phyloP scores from a whole-genome alignment of 495 filamentous ascomycete genomes.

The Hypoxylon fragiforme region DNA sequence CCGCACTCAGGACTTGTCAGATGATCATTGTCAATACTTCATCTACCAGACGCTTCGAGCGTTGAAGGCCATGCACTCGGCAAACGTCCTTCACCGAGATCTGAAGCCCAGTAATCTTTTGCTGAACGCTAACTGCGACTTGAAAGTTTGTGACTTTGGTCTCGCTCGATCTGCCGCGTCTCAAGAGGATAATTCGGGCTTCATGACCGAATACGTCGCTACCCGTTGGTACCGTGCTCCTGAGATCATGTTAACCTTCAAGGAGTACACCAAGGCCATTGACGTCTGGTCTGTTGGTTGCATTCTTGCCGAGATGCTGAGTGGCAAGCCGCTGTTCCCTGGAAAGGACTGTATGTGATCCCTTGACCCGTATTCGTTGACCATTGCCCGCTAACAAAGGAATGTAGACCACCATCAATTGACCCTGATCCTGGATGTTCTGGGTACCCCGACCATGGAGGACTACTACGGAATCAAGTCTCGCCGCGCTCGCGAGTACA shows the following conservation, averaged over 20 bases:
- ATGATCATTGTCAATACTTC: conserved; percentile 99
- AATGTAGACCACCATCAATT: conserved; percentile 91
- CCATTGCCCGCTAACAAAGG: conserved; percentile 17
- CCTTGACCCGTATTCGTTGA: background rate
- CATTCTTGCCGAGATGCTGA: conserved; percentile 99
- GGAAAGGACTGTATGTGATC: conserved; percentile 90
- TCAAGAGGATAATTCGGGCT: conserved; percentile 97
- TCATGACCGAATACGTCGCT: conserved; percentile 99
- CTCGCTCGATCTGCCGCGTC: conserved; percentile 90
- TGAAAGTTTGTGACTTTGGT: conserved; percentile 99
- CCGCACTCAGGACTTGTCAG: conserved; percentile 95
- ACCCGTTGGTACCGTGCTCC: conserved; percentile 99
- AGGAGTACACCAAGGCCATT: conserved; percentile 99
- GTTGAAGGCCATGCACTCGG: conserved; percentile 98
- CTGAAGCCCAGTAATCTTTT: conserved; percentile 96
- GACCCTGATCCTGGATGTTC: conserved; percentile 95
- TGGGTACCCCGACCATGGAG: conserved; percentile 99
- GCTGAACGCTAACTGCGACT: conserved; percentile 97
- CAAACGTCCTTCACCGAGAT: conserved; percentile 97
- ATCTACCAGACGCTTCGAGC: conserved; percentile 99
- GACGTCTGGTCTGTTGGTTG: conserved; percentile 99
- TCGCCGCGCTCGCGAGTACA: conserved; percentile 95
- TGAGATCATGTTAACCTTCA: conserved; percentile 99
- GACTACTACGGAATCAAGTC: conserved; percentile 99
- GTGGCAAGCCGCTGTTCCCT: conserved; percentile 96